These are phyloP conservation scores for Parmelia sp. DNA, from an alignment of 495 filamentous ascomycete species.

Conservation along the genomic window DNA sequence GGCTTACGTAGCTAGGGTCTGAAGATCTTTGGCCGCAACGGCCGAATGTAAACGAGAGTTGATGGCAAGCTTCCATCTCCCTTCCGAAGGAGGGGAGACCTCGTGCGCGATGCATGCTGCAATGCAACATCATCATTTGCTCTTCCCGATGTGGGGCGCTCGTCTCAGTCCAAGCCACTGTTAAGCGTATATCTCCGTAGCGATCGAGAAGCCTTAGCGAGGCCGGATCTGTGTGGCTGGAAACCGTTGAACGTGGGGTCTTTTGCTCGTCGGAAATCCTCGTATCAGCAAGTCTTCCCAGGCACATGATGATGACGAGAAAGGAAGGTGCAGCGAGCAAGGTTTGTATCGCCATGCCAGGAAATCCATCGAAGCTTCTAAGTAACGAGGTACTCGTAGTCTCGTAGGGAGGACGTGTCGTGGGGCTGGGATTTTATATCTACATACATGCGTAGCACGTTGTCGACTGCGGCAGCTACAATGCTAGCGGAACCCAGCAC, in stretches of 20 bases:
- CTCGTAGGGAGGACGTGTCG: slow-evolving; percentile 15
- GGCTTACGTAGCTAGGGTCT: slow-evolving; percentile 4
- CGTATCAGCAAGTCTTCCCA: neutral
- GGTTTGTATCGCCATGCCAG: no score
- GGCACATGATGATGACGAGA: neutral
- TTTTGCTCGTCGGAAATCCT: neutral
- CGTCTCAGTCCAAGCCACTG: neutral
- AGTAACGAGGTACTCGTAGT: no score
- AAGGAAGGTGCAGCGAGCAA: neutral
- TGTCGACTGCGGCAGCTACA: slow-evolving; percentile 20
- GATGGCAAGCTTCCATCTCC: slow-evolving; percentile 5
- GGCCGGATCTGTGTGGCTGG: neutral
- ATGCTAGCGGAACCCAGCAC: slow-evolving; percentile 18
- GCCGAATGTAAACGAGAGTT: slow-evolving; percentile 4
- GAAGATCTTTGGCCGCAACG: slow-evolving; percentile 11
- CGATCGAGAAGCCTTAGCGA: slow-evolving; percentile 4
- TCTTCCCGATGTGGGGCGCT: slow-evolving; percentile 4
- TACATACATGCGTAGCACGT: slow-evolving; percentile 4
- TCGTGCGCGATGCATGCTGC: slow-evolving; percentile 24
- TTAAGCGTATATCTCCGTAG: slow-evolving; percentile 2
- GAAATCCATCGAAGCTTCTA: no score
- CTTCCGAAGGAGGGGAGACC: slow-evolving; percentile 11
- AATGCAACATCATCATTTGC: slow-evolving; percentile 26
- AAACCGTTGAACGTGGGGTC: slow-evolving; percentile 4
- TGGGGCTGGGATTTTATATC: slow-evolving; percentile 17